Base-by-base conservation (phyloP, 352 stramenopile genomes). In the Phytophthora sp. region DNA sequence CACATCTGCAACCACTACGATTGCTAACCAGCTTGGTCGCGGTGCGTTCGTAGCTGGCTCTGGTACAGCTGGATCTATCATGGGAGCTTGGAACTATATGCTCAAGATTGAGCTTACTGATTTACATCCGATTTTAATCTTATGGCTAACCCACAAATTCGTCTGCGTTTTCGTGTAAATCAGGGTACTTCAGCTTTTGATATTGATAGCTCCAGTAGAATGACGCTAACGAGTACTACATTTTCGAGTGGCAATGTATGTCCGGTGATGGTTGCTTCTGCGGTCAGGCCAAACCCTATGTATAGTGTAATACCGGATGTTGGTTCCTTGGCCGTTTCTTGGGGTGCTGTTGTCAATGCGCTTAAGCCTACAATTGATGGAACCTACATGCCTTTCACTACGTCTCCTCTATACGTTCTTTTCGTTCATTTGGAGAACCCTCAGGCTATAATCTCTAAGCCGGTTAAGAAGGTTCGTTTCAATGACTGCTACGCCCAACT, bases 361-460 rank as follows among this genome's bases (percentile, higher is more conserved):
- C 52, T 52, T 43, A 39, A 60, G 13, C 52, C 52, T 18, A 51
- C 30, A 9, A 45, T 60, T 45, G 52, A 51, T 51, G 18, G 26
- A 20, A 51, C 52, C 18, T 51, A 51, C 39, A 37, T 60, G 17
- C 52, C 52, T 18, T 60, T 60, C 28, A 59, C 52, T 0, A 60
- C 52, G 0, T 7, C 39, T 43, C 52, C 28, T 45, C 28, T 60
- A 1, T 60, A 60, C 17, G 52, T 62, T 12, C 42, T 44, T 1
- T 62, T 62, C 34, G 13, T 34, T 1, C 2, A 62, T n/a, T n/a
- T n/a, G 1, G 54, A 62, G 35, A 62, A 62, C 38, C 52, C 52
- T 51, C 52, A 52, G 28, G 52, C 52, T 5, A 43, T 60, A 7
- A 60, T 60, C 13, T 50, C 32, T 0, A 62, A 62, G 32, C 54